phyloP scores from a whole-genome alignment of 208 protist species.

The Wallacemonas rigidus region DNA sequence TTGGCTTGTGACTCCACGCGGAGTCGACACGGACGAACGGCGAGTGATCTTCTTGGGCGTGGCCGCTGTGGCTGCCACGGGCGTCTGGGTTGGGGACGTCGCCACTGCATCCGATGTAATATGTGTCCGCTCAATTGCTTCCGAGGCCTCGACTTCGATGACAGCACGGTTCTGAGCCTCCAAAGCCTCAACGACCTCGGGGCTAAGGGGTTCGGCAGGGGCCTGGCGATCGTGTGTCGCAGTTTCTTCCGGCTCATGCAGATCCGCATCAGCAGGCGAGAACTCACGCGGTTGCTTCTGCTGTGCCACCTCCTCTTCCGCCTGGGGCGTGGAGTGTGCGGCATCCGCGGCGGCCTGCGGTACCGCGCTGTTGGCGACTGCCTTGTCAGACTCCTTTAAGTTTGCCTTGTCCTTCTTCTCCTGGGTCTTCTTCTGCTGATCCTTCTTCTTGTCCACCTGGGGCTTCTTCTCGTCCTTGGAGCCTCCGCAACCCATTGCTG shows the following conservation, averaged over 20 bases:
- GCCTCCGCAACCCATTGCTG: conserved; percentile 21
- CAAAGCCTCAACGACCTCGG: background rate
- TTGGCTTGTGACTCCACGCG: background rate
- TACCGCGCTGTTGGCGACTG: conserved; percentile 9
- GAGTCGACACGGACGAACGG: conserved; percentile 1
- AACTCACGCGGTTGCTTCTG: conserved; percentile 6
- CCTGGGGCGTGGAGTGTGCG: background rate
- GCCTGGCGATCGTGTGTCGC: background rate
- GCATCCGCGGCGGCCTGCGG: background rate
- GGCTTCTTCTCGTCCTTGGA: conserved; percentile 20
- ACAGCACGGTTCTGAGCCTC: conserved; percentile 10
- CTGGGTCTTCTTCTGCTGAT: background rate
- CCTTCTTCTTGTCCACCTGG: background rate
- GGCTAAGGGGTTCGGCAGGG: too few relatives aligned
- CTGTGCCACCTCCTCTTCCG: conserved; percentile 6
- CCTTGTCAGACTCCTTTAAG: conserved; percentile 4
- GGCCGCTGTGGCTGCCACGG: background rate
- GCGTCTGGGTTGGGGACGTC: conserved; percentile 3
- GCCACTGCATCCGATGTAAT: conserved; percentile 16
- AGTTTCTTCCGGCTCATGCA: background rate
- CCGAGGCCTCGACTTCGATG: conserved; percentile 14
- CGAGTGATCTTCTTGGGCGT: background rate
- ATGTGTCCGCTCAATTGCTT: conserved; percentile 9
- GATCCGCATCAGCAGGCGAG: background rate
- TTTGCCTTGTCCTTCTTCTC: background rate